Base-by-base conservation (phyloP, 2,329 filamentous ascomycete species). In the Alternaria incomplexa region DNA sequence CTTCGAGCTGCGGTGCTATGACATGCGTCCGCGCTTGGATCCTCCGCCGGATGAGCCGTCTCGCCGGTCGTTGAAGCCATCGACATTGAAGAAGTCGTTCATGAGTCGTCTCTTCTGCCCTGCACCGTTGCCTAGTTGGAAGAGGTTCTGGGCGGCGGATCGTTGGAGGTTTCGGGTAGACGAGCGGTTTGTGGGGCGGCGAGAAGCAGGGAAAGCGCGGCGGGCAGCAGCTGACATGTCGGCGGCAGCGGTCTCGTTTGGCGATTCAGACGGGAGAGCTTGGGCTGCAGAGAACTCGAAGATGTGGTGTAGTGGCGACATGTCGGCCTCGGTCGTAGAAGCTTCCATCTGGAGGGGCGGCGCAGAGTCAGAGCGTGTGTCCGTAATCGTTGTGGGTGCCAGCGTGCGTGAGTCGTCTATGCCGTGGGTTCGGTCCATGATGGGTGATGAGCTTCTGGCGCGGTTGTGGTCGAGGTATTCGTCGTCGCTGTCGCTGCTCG, bases 91-190 rank as follows among this genome's bases (percentile, higher is more conserved):
- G 57, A 93, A 89, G 73, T 94, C 91, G 23, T 88, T 87, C 72
- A 92, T 86, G 69, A 92, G 85, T 71, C 91, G 87, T 45, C 91
- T 86, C 79, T 95, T 95, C 69, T 88, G 85, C 2, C 91, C 91
- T 9, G 90, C 87, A 7, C 88, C 89, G 62, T 86, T 85, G 5
- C 89, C 88, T 9, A 92, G 80, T 44, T 79, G 80, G 47, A 82
- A 76, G 40, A 81, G 77, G 67, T 80, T 71, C 71, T 75, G 65
- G 54, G 74, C 70, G 46, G 76, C 70, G 11, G 71, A 68, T n/a
- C 76, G 72, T 53, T 77, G 77, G 15, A 73, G 65, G 52, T 70
- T 75, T 32, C 75, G 76, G 51, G 67, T 64, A 7, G 73, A 69
- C 15, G 73, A 55, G 51, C 86, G 83, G 66, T 70, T 77, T 32